Evolutionary conservation across 306 rosid species (phyloP).

Genomic region (Cucurbita ficifolia): DNA sequence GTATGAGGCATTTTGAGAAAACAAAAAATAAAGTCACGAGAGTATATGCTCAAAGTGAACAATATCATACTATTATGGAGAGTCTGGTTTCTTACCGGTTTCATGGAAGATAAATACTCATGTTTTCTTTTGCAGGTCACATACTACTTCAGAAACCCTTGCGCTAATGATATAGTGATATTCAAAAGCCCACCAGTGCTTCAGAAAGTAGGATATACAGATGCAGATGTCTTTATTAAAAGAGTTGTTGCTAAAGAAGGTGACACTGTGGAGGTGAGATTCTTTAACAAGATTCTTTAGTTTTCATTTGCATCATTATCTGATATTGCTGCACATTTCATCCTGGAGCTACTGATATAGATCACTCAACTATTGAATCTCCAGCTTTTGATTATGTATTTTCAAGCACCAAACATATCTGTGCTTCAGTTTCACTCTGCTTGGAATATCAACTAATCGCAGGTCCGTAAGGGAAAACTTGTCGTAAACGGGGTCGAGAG

Average conservation of each 20-base stretch:
- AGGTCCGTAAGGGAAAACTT: constrained; percentile 85
- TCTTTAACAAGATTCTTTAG: background rate
- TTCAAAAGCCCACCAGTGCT: constrained; percentile 94
- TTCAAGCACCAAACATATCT: background rate
- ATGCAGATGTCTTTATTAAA: constrained; percentile 86
- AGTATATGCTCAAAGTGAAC: too few species aligned
- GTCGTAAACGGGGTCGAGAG: constrained; percentile 88
- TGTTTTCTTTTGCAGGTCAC: constrained; percentile 51
- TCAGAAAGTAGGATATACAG: constrained; percentile 87
- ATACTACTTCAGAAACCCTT: constrained; percentile 84
- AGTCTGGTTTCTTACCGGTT: too few species aligned
- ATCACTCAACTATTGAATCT: background rate
- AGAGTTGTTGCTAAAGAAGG: constrained; percentile 87
- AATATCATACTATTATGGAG: too few species aligned
- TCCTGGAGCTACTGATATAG: background rate
- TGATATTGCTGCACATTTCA: background rate
- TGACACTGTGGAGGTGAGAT: constrained; percentile 73
- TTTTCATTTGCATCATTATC: background rate
- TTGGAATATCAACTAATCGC: constrained; percentile 13
- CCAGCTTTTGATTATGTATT: background rate
- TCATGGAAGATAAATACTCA: background rate
- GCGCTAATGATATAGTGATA: constrained; percentile 84
- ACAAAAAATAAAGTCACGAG: too few species aligned
- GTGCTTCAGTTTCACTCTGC: background rate
- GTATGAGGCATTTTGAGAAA: too few species aligned